Base-by-base conservation (phyloP, 2,329 filamentous ascomycete species). In the Xylariales sp. region DNA sequence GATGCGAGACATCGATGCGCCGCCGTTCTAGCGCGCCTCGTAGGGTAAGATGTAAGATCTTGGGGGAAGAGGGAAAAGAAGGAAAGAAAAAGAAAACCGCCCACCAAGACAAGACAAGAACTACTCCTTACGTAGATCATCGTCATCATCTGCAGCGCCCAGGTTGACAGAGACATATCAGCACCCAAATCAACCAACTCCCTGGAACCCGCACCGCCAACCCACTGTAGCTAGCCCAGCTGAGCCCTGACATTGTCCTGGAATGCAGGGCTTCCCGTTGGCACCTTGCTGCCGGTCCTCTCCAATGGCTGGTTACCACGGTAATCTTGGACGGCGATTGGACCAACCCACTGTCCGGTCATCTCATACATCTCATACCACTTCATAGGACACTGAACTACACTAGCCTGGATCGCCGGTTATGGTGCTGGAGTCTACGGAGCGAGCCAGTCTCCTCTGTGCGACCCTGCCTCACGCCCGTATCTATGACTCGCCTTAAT, bases 1-100 rank as follows among this genome's bases (percentile, higher is more conserved):
- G 43, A 69, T 64, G 59, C 63, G 55, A 66, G 55, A 66, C 63
- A 65, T 55, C 46, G 62, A 53, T 43, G 48, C 52, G 62, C 56
- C 50, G 39, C 34, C 45, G 34, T n/a, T 55, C 39, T 30, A n/a
- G 23, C 41, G 8, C 34, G 32, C 14, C 5, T 4, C 8, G 48
- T 14, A 32, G 1, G 45, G 18, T 56, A 28, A 34, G 32, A 32
- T 36, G 18, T 56, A 28, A 34, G 32, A 32, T 36, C 34, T 45
- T 5, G 9, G 39, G 23, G 16, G 34, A 18, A n/a, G 8, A 10
- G 39, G 16, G 32, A 56, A 45, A 18, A 32, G 34, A n/a, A 30
- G n/a, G n/a, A 23, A 23, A 23, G 23, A 23, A 30, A 32, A 32
- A n/a, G 23, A 45, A 45, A 9, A 30, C 23, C 2, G 16, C 9